Conservation (phyloP, 2,329 filamentous ascomycete species). For the Rhynchosporium graminicola region DNA sequence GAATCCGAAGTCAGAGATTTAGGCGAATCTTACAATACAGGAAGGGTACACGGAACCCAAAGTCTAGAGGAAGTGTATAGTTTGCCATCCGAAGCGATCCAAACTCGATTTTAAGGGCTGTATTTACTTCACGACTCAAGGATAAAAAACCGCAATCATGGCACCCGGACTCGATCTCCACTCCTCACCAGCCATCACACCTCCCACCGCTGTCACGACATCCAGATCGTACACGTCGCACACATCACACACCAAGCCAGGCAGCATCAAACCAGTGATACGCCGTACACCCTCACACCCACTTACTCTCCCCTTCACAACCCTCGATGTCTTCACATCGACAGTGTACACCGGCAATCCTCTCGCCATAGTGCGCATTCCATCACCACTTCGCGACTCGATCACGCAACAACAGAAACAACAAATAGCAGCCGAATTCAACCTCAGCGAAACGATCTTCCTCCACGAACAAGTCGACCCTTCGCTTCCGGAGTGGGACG, state of each 20-base stretch:
- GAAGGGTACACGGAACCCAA: not conserved
- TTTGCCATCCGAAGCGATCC: not conserved
- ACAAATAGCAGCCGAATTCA: conserved; percentile 61
- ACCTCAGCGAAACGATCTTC: conserved; percentile 65
- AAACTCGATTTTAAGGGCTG: not conserved
- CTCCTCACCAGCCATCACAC: not conserved
- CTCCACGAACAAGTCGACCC: conserved; percentile 47
- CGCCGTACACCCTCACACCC: not conserved
- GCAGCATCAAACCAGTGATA: not conserved
- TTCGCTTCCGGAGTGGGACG: conserved; percentile 43
- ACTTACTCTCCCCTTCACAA: conserved; percentile 45
- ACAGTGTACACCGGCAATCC: conserved; percentile 58
- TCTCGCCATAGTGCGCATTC: conserved; percentile 59
- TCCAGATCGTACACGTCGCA: not conserved
- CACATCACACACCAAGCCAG: not conserved
- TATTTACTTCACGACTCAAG: too few species aligned
- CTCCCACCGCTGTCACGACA: not conserved
- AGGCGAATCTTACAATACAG: not conserved
- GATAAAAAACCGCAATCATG: not conserved
- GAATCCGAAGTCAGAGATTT: not conserved
- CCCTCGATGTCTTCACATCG: conserved; percentile 59
- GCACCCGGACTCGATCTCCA: not conserved
- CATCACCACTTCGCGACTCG: conserved; percentile 41
- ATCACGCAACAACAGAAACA: conserved; percentile 57
- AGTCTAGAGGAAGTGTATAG: not conserved